Base-by-base conservation (phyloP, 1,284 basidiomycete species). In the Athelia sp. region DNA sequence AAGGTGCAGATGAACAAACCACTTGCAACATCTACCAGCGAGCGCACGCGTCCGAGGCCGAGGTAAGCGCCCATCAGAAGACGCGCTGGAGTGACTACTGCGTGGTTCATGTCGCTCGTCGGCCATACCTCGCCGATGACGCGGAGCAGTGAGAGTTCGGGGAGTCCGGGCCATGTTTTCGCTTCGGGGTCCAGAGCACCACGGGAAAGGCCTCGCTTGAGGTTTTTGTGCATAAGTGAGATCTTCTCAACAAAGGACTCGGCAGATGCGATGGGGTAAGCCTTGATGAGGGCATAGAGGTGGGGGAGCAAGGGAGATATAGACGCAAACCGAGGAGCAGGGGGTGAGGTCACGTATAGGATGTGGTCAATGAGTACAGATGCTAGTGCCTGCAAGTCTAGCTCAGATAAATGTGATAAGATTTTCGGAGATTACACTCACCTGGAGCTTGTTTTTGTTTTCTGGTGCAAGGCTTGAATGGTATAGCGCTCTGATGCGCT, bases 41-140 rank as follows among this genome's bases (percentile, higher is more conserved):
- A 81, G 43, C 95, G 78, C 4, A 99, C 78, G 3, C 93, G 84
- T 45, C 84, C 79, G 40, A 99, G 78, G 3, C 85, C 87, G 14
- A 99, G 83, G 64, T 98, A 99, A 48, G 94, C 87, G 1, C 89
- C 92, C 72, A 98, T 90, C 44, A 99, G 79, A 19, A 98, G 68
- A 44, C 92, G 80, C 0, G 94, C 79, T 0, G 95, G 93, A 0
- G 92, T 89, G 19, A 91, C 75, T 45, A 99, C 93, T 0, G 87
- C 81, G 65, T 99, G 95, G 50, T 86, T 88, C 67, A 94, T 81
- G 69, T 99, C 97, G 63, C 92, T 96, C 1, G 95, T 95, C 1
- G 95, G 90, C 94, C 94, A 99, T 18, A 92, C 72, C 3, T 79
- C 69, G 3, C 92, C 93, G 47, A 91, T 79, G 32, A 94, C 66